Evolutionary conservation across 805 yeast genomes (phyloP), one percentile per base, ranked within the genome.

Genomic region (Cyberlindnera xishuangbannaensis): DNA sequence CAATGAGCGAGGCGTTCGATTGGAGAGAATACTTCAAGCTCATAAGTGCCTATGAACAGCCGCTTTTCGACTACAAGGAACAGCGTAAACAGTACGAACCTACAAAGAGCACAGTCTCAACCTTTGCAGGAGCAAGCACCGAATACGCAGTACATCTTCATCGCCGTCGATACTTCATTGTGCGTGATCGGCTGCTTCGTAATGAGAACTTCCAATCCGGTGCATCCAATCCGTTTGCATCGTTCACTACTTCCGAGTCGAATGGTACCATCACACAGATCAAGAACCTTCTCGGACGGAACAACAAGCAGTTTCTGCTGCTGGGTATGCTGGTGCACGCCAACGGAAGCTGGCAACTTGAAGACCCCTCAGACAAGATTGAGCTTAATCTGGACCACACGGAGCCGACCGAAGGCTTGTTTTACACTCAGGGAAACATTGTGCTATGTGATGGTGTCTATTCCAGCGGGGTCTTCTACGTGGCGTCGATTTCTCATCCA

Each of bases 371-470:
- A 1, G 95, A 86, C 38, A 59, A 67, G 27, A 78, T 90, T 9
- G 33, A 33, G 25, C 59, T 92, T 11, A 83, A 83, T 36, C 49
- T 83, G 5, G 59, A 68, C 8, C 80, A 79, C 44, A 66, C 86
- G 2, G 62, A 67, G 13, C 79, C 82, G 27, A 71, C 82, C 1
- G 65, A 65, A 3, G 85, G 79, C 0, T 68, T 80, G 7, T 88
- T 74, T 48, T 79, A 73, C 48, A 69, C 66, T 16, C 73, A 78
- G 3, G 97, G 98, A 2, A 77, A 81, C 64, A 76, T 81, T 46
- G 74, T 85, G 0, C 59, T 90, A 2, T 80, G 83, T 33, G 95
- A 86, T 50, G 99, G 99, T 13, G 75, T 84, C 13, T 85, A 86
- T 52, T 77, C 79, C 4, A 71, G 76, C 13, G 67, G 66, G 18